Evolutionary conservation across 345 rosid genomes (phyloP).

Genomic region (Linum usitatissimum): DNA sequence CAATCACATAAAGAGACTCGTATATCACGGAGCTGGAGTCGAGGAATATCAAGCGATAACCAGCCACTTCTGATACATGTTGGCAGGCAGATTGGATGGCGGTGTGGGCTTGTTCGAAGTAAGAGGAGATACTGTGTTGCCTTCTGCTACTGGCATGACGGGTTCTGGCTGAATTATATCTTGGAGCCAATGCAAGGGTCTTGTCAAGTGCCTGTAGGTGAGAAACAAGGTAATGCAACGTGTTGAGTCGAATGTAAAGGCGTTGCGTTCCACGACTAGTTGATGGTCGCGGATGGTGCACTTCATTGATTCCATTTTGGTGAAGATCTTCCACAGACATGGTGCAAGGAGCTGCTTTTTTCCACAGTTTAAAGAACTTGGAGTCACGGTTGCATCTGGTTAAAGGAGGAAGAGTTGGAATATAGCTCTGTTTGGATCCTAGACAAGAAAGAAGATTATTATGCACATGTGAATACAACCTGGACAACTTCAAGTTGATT

Average conservation of each 20-base stretch:
- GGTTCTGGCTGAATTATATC: conserved; percentile 15
- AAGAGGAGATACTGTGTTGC: conserved; percentile 24
- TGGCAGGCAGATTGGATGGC: conserved; percentile 72
- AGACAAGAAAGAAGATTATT: not conserved
- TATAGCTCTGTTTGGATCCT: conserved; percentile 77
- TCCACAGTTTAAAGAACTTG: conserved; percentile 56
- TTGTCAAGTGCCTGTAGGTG: conserved; percentile 78
- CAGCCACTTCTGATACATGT: conserved; percentile 81
- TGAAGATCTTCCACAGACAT: conserved; percentile 22
- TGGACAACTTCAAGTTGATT: not conserved
- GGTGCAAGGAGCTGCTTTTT: conserved; percentile 58
- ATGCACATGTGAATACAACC: no score
- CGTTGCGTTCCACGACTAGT: conserved; percentile 94
- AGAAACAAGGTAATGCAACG: conserved; percentile 59
- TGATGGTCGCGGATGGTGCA: conserved; percentile 67
- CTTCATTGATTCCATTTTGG: conserved; percentile 19
- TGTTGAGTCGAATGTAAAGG: conserved; percentile 74
- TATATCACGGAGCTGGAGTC: conserved; percentile 66
- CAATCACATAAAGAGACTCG: conserved; percentile 57
- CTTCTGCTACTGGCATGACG: conserved; percentile 16
- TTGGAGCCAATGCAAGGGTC: conserved; percentile 58
- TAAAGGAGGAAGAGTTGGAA: conserved; percentile 74
- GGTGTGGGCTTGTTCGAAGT: conserved; percentile 44
- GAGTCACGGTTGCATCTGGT: conserved; percentile 78
- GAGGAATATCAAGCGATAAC: conserved; percentile 61